Base-by-base conservation (phyloP, 306 rosid species). In the Dalbergia oliveri region DNA sequence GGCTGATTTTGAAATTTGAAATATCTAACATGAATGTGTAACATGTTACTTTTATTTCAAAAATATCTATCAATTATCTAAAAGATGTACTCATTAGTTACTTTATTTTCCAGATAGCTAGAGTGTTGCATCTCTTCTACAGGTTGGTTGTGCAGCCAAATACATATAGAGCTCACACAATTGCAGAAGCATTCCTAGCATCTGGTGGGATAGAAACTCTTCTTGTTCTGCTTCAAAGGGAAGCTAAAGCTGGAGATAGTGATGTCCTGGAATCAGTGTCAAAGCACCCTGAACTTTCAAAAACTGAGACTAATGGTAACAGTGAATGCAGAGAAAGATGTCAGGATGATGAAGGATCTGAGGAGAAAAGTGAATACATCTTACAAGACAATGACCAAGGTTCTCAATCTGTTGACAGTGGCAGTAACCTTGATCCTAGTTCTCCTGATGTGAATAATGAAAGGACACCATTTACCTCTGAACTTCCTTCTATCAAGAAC, bases 81-180 rank as follows among this genome's bases (percentile, higher is more conserved):
- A 79, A 60, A 74, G 4, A 56, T 83, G 56, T 53, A 75, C 77
- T 79, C 58, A 76, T 53, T 69, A 68, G 67, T 62, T 73, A 50
- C 82, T 79, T 77, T 65, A 57, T 75, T 87, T 82, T 82, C 82
- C 90, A 95, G 99, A 89, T 95, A 85, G 95, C 96, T 31, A 91
- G 99, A 90, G 91, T 90, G 79, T 84, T 95, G 90, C 96, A 93
- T 87, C 89, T 95, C 85, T 85, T 93, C 61, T 93, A 91, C 86
- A 88, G 98, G 88, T 93, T 95, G 87, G 92, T 93, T 76, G 94
- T 93, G 64, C 99, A 90, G 76, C 99, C 99, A 49, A 95, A 95
- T 72, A 86, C 91, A 56, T 82, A 86, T 76, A 91, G 94, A 90
- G 94, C 94, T 80, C 93, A 88, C 43, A 88, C 92, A 63, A 89